Evolutionary conservation across 345 rosid species (phyloP).

Genomic region (Clausena lansium): DNA sequence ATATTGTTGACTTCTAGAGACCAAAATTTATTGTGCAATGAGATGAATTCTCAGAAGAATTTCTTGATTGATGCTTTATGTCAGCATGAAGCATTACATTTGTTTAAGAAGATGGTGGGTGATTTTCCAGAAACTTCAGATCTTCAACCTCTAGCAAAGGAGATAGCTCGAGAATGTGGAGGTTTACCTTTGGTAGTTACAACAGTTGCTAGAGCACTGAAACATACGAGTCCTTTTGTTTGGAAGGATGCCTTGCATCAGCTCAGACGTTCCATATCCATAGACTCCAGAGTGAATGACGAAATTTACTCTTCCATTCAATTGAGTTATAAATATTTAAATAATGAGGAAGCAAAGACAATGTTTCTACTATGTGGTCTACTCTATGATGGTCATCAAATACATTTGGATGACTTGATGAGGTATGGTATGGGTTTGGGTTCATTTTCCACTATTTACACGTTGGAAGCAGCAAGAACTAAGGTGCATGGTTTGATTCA

Average conservation of each 20-base stretch:
- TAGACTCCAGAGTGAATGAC: no score
- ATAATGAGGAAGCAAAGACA: no score
- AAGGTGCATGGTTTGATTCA: background rate
- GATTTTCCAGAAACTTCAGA: background rate
- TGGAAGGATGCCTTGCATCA: no score
- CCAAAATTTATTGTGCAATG: slow-evolving; percentile 1
- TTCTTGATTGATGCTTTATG: background rate
- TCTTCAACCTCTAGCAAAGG: background rate
- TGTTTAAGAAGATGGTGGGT: background rate
- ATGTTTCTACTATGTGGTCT: no score
- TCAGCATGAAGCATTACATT: slow-evolving; percentile 8
- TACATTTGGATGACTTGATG: background rate
- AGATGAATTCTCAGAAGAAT: slow-evolving; percentile 14
- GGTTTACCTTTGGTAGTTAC: slow-evolving; percentile 18
- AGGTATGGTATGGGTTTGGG: slow-evolving; percentile 11
- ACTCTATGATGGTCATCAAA: background rate
- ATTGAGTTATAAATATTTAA: no score
- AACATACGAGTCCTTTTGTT: background rate
- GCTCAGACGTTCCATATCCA: no score
- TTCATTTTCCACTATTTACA: background rate
- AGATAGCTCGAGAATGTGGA: slow-evolving; percentile 4
- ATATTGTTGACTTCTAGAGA: slow-evolving; percentile 27
- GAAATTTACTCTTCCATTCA: no score
- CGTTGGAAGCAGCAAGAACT: background rate
- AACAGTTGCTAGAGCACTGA: background rate